These are phyloP conservation scores for Flaveria sonorensis DNA, from an alignment of 129 eudicot genomes.

Conservation along the genomic window DNA sequence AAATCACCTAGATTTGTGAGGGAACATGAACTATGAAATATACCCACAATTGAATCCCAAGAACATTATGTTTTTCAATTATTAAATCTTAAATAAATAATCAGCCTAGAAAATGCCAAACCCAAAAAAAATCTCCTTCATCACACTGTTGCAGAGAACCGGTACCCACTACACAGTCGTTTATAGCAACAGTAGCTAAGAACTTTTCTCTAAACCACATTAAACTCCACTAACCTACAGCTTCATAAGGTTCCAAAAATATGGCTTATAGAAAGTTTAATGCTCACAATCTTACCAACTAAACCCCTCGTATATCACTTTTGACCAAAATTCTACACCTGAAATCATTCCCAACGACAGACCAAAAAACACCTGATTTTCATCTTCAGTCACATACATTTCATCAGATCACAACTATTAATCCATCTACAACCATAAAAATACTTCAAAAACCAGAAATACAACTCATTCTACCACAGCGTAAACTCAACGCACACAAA, in stretches of 20 bases:
- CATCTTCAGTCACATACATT: slow-evolving; percentile 1
- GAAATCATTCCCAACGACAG: neutral
- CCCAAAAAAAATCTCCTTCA: neutral
- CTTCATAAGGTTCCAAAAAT: neutral
- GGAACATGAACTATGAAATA: neutral
- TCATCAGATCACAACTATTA: neutral
- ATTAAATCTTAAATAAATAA: neutral
- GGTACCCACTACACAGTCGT: neutral
- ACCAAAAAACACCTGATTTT: neutral
- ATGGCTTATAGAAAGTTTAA: too few relatives aligned
- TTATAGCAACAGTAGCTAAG: neutral
- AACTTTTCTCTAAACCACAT: neutral
- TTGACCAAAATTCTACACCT: neutral
- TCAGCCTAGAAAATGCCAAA: neutral
- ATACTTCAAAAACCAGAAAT: neutral
- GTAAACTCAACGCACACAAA: slow-evolving; percentile 7
- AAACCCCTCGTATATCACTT: neutral
- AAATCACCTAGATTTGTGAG: neutral
- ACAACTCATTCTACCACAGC: slow-evolving; percentile 1
- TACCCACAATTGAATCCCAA: neutral
- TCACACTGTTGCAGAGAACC: neutral
- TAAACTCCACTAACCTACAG: neutral
- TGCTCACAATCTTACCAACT: too few relatives aligned
- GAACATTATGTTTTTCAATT: neutral
- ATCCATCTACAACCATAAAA: neutral